A percentile compares a stretch with the other conserved stretches of the same genome.
phyloP scores from a whole-genome alignment of 495 filamentous ascomycete species.

The Penicillium salamii region DNA sequence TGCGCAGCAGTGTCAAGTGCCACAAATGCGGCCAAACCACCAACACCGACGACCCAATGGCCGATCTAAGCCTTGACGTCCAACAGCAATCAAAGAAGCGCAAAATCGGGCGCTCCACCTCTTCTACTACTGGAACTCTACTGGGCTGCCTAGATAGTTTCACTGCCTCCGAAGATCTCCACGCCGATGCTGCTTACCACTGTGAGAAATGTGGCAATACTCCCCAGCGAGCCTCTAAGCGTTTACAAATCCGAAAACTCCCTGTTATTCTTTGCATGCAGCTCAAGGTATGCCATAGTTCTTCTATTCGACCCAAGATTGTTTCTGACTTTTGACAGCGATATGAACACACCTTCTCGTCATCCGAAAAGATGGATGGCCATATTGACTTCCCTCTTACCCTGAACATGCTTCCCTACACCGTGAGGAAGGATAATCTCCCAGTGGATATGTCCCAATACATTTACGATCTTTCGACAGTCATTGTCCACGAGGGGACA shows the following conservation, averaged over 20 bases:
- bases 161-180: constrained; percentile 64
- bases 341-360: constrained; percentile 70
- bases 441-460: constrained; percentile 48
- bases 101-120: constrained; percentile 40
- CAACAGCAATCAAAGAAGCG: constrained; percentile 54
- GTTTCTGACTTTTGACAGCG: constrained; percentile 45
- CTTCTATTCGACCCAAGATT: background rate
- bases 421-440: constrained; percentile 52
- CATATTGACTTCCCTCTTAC: constrained; percentile 80
- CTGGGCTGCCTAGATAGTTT: constrained; percentile 80
- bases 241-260: constrained; percentile 72
- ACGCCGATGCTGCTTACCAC: constrained; percentile 68
- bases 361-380: constrained; percentile 74
- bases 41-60: constrained; percentile 76
- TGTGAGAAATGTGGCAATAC: constrained; percentile 72
- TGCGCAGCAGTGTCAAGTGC: constrained; percentile 83
- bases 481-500: constrained; percentile 79
- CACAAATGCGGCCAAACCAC: constrained; percentile 75
- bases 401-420: constrained; percentile 85
- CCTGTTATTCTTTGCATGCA: constrained; percentile 89
- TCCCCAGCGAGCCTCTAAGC: constrained; percentile 70
- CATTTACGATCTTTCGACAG: constrained; percentile 78
- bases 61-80: constrained; percentile 81
- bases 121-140: constrained; percentile 53
- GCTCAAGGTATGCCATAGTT: constrained; percentile 62